phyloP scores from a whole-genome alignment of 2,329 filamentous ascomycete species.

The Fusarium sp. region DNA sequence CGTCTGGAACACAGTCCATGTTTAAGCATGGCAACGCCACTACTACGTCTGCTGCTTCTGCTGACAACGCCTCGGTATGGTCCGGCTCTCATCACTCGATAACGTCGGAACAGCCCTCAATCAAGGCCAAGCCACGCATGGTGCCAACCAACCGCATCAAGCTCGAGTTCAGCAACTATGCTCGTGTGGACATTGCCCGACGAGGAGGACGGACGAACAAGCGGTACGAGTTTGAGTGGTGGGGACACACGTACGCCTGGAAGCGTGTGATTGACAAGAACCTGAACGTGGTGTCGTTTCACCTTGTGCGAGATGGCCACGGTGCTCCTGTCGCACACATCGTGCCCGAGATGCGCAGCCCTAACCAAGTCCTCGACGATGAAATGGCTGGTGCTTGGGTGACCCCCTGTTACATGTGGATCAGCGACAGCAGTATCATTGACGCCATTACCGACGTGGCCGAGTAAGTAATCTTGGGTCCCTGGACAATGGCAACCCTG shows the following conservation, averaged over 20 bases:
- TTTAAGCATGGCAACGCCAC: slow-evolving; percentile 31
- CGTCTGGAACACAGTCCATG: slow-evolving; percentile 35
- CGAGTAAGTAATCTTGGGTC: slow-evolving; percentile 70
- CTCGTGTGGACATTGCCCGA: slow-evolving; percentile 84
- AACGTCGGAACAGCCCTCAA: slow-evolving; percentile 34
- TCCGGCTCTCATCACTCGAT: slow-evolving; percentile 37
- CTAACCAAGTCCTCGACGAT: slow-evolving; percentile 76
- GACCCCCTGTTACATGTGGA: slow-evolving; percentile 90
- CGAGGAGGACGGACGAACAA: slow-evolving; percentile 73
- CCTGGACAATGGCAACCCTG: background rate
- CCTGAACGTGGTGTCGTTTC: slow-evolving; percentile 76
- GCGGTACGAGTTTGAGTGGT: slow-evolving; percentile 93
- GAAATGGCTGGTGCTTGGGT: slow-evolving; percentile 87
- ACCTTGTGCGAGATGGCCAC: slow-evolving; percentile 76
- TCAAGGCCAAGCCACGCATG: slow-evolving; percentile 49
- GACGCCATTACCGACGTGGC: slow-evolving; percentile 80
- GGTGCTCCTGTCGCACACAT: slow-evolving; percentile 81
- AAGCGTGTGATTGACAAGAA: slow-evolving; percentile 79
- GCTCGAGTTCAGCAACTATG: slow-evolving; percentile 97
- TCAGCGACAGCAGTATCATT: slow-evolving; percentile 79
- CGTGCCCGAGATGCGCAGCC: slow-evolving; percentile 80
- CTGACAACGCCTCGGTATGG: slow-evolving; percentile 39
- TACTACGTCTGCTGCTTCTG: slow-evolving; percentile 23
- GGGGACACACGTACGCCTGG: slow-evolving; percentile 89
- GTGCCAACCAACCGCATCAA: slow-evolving; percentile 81